phyloP scores from a whole-genome alignment of 2,329 filamentous ascomycete genomes.

The Neoascochyta sp. region DNA sequence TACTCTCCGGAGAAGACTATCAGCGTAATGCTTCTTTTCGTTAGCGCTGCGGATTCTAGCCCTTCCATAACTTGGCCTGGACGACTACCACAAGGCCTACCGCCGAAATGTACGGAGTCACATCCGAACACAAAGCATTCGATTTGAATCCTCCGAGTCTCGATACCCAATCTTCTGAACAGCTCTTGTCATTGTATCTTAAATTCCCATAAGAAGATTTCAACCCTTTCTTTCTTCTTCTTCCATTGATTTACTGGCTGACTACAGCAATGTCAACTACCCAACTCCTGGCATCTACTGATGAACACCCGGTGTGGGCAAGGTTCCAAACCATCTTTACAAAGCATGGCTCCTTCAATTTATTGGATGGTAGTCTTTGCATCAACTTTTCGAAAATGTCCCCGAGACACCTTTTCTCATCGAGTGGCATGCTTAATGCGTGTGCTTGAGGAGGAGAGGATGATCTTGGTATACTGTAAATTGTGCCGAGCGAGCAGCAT shows the following conservation, averaged over 20 bases:
- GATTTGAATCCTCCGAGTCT: constrained; percentile 2
- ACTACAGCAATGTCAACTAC: constrained; percentile 1
- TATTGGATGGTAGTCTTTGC: constrained; percentile 5
- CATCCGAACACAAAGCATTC: not conserved
- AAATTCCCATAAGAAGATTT: constrained; percentile 17
- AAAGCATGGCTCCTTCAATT: constrained; percentile 2
- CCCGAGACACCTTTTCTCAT: constrained; percentile 37
- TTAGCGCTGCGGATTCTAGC: too few relatives aligned
- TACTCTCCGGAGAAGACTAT: too few relatives aligned
- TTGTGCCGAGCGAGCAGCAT: too few relatives aligned
- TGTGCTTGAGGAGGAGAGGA: constrained; percentile 32
- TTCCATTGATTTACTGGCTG: constrained; percentile 4
- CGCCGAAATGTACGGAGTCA: too few relatives aligned
- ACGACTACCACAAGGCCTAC: too few relatives aligned
- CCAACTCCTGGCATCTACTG: constrained; percentile 6
- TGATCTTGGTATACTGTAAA: not conserved
- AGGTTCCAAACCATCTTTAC: constrained; percentile 6
- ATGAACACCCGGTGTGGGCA: constrained; percentile 26
- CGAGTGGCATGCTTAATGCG: constrained; percentile 25
- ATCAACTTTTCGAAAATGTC: constrained; percentile 10
- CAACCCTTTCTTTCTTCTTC: constrained; percentile 10
- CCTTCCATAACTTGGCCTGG: too few relatives aligned
- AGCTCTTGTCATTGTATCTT: constrained; percentile 14
- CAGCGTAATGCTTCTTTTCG: too few relatives aligned
- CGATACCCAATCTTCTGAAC: constrained; percentile 2